Evolutionary conservation across 1,284 basidiomycete genomes (phyloP).

Genomic region (Tilletiaria anomala): DNA sequence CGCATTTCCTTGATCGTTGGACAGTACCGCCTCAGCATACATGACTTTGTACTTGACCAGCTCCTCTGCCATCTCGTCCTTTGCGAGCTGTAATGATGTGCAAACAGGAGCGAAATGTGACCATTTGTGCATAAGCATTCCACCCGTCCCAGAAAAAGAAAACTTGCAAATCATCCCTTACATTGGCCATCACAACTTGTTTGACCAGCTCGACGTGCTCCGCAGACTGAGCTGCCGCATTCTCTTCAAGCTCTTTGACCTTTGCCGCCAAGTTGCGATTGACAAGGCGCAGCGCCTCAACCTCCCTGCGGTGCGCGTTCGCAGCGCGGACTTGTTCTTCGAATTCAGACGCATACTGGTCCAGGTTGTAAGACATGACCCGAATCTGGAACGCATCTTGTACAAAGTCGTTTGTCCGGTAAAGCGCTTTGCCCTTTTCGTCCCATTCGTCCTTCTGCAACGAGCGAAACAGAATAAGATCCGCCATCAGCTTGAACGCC

Average conservation of each 20-base stretch:
- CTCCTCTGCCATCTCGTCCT: slow-evolving; percentile 38
- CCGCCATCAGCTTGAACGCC: neutral
- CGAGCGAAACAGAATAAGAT: neutral
- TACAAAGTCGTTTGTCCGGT: slow-evolving; percentile 23
- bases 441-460: too few species aligned
- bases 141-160: neutral
- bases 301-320: slow-evolving; percentile 30
- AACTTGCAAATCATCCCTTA: neutral
- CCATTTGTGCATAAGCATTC: neutral
- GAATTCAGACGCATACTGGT: slow-evolving; percentile 31
- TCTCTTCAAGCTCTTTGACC: slow-evolving; percentile 31
- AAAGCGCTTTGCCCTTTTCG: neutral
- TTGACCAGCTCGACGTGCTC: slow-evolving; percentile 38
- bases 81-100: slow-evolving; percentile 32
- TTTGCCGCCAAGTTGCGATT: slow-evolving; percentile 28
- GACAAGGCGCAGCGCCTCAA: slow-evolving; percentile 30
- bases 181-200: slow-evolving; percentile 2
- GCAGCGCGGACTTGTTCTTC: slow-evolving; percentile 24
- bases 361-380: slow-evolving; percentile 28
- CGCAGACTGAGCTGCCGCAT: slow-evolving; percentile 19
- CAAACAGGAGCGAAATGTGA: neutral
- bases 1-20: neutral
- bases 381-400: slow-evolving; percentile 30
- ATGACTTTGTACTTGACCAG: slow-evolving; percentile 35
- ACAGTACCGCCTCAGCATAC: slow-evolving; percentile 25